phyloP scores from a whole-genome alignment of 1,284 basidiomycete genomes.

The Ustilago esculenta region DNA sequence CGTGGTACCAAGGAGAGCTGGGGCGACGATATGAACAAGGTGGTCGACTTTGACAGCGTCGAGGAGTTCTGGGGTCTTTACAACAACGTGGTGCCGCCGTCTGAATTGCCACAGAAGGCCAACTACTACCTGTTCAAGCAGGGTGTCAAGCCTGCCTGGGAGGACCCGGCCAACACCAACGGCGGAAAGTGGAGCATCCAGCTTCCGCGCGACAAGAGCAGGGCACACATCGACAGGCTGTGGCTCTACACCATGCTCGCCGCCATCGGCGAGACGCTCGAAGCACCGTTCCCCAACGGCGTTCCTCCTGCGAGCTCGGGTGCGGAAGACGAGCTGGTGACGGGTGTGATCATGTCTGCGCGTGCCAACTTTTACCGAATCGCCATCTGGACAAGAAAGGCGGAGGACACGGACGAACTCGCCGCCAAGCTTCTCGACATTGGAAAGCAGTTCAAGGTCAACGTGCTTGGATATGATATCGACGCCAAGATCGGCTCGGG shows the following conservation, averaged over 20 bases:
- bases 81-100: conserved; percentile 98
- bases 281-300: conserved; percentile 53
- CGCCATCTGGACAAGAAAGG: conserved; percentile 89
- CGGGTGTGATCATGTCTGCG: conserved; percentile 87
- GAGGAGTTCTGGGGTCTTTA: conserved; percentile 73
- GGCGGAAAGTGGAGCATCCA: conserved; percentile 99
- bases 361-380: conserved; percentile 95
- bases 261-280: conserved; percentile 66
- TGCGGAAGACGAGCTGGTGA: conserved; percentile 57
- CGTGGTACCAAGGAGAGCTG: conserved; percentile 63
- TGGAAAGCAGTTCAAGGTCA: conserved; percentile 87
- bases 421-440: conserved; percentile 76
- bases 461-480: conserved; percentile 83
- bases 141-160: conserved; percentile 85
- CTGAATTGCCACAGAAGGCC: conserved; percentile 88
- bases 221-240: conserved; percentile 85
- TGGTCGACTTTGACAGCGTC: conserved; percentile 62
- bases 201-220: conserved; percentile 92
- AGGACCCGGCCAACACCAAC: conserved; percentile 91
- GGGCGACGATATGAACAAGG: conserved; percentile 66
- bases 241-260: conserved; percentile 85
- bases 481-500: conserved; percentile 76
- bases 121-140: conserved; percentile 99
- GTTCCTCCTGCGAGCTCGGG: conserved; percentile 38
- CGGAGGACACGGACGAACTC: conserved; percentile 72